Evolutionary conservation across 805 yeast genomes (phyloP).

Genomic region (Candida sakaeoensis): DNA sequence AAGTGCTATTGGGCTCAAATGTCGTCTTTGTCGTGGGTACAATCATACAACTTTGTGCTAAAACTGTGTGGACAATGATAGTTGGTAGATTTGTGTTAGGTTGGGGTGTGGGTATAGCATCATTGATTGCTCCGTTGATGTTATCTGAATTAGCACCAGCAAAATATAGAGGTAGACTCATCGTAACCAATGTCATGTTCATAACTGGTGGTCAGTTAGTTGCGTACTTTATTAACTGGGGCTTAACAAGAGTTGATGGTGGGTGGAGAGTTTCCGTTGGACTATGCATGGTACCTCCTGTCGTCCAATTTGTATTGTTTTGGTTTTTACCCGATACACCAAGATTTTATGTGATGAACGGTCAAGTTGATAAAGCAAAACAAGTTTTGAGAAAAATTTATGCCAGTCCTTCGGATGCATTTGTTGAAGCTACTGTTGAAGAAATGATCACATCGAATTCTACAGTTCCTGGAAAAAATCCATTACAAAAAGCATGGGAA

Average conservation of each 20-base stretch:
- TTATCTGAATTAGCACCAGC: conserved; percentile 91
- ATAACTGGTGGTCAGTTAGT: conserved; percentile 94
- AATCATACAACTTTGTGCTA: conserved; percentile 75
- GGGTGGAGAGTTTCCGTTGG: conserved; percentile 97
- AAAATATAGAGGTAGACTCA: conserved; percentile 84
- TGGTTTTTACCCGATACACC: conserved; percentile 94
- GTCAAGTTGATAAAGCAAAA: conserved; percentile 61
- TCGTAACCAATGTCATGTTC: conserved; percentile 82
- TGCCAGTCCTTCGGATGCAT: conserved; percentile 55
- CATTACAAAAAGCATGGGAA: conserved; percentile 51
- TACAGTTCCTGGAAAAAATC: conserved; percentile 36
- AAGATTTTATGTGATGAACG: conserved; percentile 75
- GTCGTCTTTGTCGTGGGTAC: conserved; percentile 82
- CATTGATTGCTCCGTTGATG: conserved; percentile 90
- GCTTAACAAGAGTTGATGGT: conserved; percentile 62
- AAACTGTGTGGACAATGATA: conserved; percentile 85
- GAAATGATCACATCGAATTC: conserved; percentile 54
- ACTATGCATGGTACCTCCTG: conserved; percentile 83
- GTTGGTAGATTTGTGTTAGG: conserved; percentile 92
- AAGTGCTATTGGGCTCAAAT: conserved; percentile 79
- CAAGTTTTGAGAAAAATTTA: conserved; percentile 63
- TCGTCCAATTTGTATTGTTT: conserved; percentile 69
- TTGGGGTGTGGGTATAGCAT: conserved; percentile 93
- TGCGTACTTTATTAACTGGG: conserved; percentile 93
- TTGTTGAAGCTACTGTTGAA: conserved; percentile 61